These are phyloP conservation scores for Yarrowia alimentaria DNA, from an alignment of 805 yeast species.

Conservation along the genomic window DNA sequence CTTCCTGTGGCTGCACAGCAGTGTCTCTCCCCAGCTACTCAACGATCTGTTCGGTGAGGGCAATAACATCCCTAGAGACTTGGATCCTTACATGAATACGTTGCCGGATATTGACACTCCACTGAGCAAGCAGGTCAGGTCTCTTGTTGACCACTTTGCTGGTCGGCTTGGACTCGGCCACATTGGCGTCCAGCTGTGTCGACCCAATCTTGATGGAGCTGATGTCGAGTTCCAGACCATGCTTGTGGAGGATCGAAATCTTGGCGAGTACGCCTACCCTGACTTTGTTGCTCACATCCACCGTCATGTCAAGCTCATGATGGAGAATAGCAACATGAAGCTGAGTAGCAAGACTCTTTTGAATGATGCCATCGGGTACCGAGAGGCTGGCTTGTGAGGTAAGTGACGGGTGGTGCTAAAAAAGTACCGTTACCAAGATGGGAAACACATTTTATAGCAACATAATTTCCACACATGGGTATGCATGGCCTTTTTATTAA, in stretches of 20 bases:
- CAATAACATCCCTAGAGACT: slow-evolving; percentile 41
- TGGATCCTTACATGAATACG: slow-evolving; percentile 53
- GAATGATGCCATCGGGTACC: slow-evolving; percentile 18
- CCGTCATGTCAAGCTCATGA: slow-evolving; percentile 42
- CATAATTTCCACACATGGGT: no score
- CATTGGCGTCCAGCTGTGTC: slow-evolving; percentile 56
- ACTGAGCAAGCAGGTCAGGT: slow-evolving; percentile 65
- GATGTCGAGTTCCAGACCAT: slow-evolving; percentile 56
- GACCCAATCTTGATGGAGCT: slow-evolving; percentile 63
- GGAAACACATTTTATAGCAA: no score
- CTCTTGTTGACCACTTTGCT: slow-evolving; percentile 58
- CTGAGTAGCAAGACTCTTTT: slow-evolving; percentile 11
- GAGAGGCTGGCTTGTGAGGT: slow-evolving; percentile 7
- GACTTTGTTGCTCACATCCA: slow-evolving; percentile 73
- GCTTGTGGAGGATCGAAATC: slow-evolving; percentile 70
- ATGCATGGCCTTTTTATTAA: no score
- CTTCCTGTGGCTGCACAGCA: slow-evolving; percentile 65
- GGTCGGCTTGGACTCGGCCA: slow-evolving; percentile 42
- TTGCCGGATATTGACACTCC: slow-evolving; percentile 70
- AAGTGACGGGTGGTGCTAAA: no score
- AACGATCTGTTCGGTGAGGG: slow-evolving; percentile 73
- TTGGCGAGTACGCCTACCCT: slow-evolving; percentile 55
- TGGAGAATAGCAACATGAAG: slow-evolving; percentile 31
- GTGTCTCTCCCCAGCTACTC: slow-evolving; percentile 63
- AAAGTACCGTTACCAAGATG: no score